Base-by-base conservation (phyloP, 306 rosid species). In the Castanospermum australe region DNA sequence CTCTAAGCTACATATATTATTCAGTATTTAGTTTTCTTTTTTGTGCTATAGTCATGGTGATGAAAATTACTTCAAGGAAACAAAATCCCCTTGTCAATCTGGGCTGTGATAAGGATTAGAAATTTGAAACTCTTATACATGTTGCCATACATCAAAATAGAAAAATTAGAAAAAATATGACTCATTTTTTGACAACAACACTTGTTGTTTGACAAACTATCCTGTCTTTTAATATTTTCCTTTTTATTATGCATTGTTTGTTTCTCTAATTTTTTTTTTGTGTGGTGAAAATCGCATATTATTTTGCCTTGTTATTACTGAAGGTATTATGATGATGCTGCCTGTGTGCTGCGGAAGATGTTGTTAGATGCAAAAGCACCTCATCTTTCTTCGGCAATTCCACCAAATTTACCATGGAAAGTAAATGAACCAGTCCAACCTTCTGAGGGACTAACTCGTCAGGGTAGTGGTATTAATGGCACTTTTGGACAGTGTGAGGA, bases 251-350 rank as follows among this genome's bases (percentile, higher is more conserved):
- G 61, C 38, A 44, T 50, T 56, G 30, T 54, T 22, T 76, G 73
- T 56, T 35, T 68, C 47, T 36, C 47, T 18, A 22, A 25, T 47
- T 52, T 73, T 62, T 68, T 64, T 59, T 73, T 78, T 22, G n/a
- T n/a, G n/a, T 42, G 30, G 62, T 72, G 50, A 81, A 44, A 78
- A 33, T 66, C 55, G 56, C 71, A 52, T 56, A 17, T 17, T 20
- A 63, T 73, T 64, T 78, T 67, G 48, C n/a, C 64, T 25, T 62
- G 33, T 10, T 83, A 69, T 67, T 57, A 44, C 56, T 85, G 51
- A 81, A 95, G 99, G 91, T 95, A 95, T 83, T 95, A 93, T 67
- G 99, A 95, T 86, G 99, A 95, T 57, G 86, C 98, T 66, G 97
- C 99, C 67, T 95, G 99, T 89, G 97, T 95, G 39, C 94, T 95